Conservation (phyloP, 257 asterid species). For the Mitragyna speciosa region DNA sequence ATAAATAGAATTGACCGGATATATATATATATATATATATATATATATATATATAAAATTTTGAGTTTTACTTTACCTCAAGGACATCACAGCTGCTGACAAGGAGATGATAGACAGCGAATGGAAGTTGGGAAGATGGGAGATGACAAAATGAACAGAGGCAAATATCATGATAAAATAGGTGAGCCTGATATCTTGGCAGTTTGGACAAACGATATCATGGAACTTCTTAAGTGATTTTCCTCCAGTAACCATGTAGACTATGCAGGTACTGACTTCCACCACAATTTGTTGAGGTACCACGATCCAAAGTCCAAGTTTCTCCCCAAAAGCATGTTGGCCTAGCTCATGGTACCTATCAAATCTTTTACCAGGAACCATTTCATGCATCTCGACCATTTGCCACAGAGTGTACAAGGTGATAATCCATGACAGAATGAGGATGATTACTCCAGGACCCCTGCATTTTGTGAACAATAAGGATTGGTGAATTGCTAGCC, state of each 20-base stretch:
- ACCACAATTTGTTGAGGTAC: conserved; percentile 69
- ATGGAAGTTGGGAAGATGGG: conserved; percentile 65
- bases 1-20: background rate
- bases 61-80: conserved; percentile 23
- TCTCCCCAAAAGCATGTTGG: conserved; percentile 62
- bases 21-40: too few relatives aligned
- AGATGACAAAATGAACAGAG: conserved; percentile 39
- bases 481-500: too few relatives aligned
- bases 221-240: conserved; percentile 53
- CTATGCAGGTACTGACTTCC: conserved; percentile 53
- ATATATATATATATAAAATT: too few relatives aligned
- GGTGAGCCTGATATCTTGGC: conserved; percentile 42
- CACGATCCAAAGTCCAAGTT: conserved; percentile 64
- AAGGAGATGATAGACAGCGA: conserved; percentile 53
- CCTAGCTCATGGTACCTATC: conserved; percentile 81
- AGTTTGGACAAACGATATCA: conserved; percentile 24
- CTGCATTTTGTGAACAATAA: conserved; percentile 21
- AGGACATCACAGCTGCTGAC: conserved; percentile 65
- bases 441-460: conserved; percentile 58
- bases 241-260: conserved; percentile 83
- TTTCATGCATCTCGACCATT: conserved; percentile 88
- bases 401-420: conserved; percentile 77
- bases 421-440: conserved; percentile 56
- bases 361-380: conserved; percentile 66
- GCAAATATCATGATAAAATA: conserved; percentile 48